phyloP scores from a whole-genome alignment of 257 asterid genomes.

The Solanum lignicaule region DNA sequence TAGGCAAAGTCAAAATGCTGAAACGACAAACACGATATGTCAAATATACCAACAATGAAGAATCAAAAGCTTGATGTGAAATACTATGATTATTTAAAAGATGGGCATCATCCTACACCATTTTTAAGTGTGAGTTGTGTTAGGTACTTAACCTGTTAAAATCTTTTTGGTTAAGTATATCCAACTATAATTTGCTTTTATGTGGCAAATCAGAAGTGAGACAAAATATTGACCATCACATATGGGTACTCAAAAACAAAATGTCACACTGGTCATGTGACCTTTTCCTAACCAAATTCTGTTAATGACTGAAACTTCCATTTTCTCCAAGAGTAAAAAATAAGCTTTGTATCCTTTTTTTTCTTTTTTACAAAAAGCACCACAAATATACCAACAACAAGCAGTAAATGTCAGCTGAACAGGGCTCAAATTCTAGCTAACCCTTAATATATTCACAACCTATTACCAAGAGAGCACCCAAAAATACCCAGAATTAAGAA shows the following conservation, averaged over 20 bases:
- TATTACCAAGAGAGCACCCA: not conserved
- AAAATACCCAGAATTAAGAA: not conserved
- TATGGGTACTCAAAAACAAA: not conserved
- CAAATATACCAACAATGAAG: not conserved
- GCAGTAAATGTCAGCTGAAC: not conserved
- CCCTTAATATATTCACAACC: not conserved
- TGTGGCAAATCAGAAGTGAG: not conserved
- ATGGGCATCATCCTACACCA: not conserved
- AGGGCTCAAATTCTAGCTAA: not conserved
- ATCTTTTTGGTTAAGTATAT: not conserved
- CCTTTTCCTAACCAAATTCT: not conserved
- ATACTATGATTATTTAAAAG: not conserved
- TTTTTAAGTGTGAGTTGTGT: not conserved
- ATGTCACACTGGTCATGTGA: not conserved
- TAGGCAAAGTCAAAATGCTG: conserved; percentile 2
- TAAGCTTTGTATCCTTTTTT: not conserved
- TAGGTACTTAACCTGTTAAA: not conserved
- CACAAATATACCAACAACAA: not conserved
- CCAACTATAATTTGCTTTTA: not conserved
- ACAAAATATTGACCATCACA: not conserved
- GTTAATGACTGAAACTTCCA: not conserved
- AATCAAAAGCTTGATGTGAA: not conserved
- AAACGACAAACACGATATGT: not conserved
- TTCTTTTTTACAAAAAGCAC: not conserved
- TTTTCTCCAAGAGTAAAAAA: not conserved